Conservation (phyloP, 345 rosid species). For the Isatis tinctoria region DNA sequence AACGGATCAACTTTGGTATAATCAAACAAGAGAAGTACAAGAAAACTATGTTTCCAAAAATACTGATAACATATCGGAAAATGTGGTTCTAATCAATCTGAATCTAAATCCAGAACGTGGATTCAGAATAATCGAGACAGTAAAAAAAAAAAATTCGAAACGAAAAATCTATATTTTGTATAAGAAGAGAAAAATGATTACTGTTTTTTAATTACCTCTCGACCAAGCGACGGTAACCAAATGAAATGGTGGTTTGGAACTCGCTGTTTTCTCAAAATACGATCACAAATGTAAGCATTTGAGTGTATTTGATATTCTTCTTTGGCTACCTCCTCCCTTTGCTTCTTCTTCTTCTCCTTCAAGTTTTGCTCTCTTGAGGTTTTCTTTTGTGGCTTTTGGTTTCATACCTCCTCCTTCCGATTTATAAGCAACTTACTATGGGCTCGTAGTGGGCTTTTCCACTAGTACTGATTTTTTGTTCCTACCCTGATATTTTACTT, state of each 20-base stretch:
- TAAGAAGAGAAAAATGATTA: not conserved
- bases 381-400: not conserved
- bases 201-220: not conserved
- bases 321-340: not conserved
- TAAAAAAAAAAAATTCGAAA: not conserved
- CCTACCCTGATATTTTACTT: not conserved
- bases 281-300: not conserved
- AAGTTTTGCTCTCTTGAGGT: not conserved
- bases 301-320: not conserved
- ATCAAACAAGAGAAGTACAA: not conserved
- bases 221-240: no score
- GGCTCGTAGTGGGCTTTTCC: conserved; percentile 7
- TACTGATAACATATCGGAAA: not conserved
- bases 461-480: not conserved
- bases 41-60: not conserved
- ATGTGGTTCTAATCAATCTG: not conserved
- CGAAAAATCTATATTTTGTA: not conserved
- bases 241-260: no score
- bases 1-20: not conserved
- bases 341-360: not conserved
- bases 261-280: not conserved
- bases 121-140: not conserved
- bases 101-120: not conserved
- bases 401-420: not conserved
- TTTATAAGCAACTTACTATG: conserved; percentile 2